Conservation (phyloP, 305 asterid genomes). For the Solanum hybrid region DNA sequence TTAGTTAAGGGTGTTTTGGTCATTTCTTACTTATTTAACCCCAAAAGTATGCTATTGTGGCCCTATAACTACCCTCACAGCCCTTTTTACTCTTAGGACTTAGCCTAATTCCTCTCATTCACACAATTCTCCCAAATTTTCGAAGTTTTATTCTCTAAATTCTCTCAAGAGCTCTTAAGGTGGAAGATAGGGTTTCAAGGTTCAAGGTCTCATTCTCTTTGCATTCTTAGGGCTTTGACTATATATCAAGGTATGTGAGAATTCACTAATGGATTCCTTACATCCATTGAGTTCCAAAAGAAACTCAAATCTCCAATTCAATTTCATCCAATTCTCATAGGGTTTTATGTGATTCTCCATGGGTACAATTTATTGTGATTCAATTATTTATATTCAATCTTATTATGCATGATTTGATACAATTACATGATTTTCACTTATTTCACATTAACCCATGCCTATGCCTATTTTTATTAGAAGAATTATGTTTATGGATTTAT, state of each 20-base stretch:
- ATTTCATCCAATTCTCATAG: background rate
- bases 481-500: background rate
- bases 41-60: background rate
- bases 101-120: background rate
- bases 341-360: background rate
- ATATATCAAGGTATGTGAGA: background rate
- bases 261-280: background rate
- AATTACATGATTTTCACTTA: background rate
- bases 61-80: background rate
- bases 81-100: background rate
- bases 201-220: background rate
- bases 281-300: background rate
- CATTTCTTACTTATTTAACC: background rate
- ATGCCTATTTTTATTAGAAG: background rate
- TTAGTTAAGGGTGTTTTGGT: background rate
- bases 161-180: background rate
- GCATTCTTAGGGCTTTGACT: background rate
- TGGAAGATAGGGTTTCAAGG: background rate
- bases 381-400: background rate
- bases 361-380: background rate
- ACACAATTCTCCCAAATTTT: background rate
- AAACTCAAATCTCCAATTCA: background rate
- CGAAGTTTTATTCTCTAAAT: background rate
- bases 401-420: background rate
- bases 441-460: background rate